A percentile compares a stretch with the other conserved stretches of the same genome.
These are phyloP conservation scores for Aquilaria sinensis DNA, from an alignment of 345 rosid genomes.

Conservation along the genomic window DNA sequence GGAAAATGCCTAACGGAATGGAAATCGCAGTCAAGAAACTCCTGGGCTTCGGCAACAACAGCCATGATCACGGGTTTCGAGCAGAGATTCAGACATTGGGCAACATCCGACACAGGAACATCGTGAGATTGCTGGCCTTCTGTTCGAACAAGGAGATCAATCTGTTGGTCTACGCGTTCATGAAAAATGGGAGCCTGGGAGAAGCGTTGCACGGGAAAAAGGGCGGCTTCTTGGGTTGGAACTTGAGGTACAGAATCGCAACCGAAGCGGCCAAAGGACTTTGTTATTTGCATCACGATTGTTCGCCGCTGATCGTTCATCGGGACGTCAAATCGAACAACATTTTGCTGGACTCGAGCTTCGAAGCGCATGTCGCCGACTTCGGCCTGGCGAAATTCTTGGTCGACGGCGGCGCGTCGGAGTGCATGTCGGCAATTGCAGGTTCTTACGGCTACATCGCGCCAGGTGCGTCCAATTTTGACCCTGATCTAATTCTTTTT, in stretches of 20 bases:
- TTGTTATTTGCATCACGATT: conserved; percentile 72
- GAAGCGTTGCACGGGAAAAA: conserved; percentile 59
- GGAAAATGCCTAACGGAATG: conserved; percentile 46
- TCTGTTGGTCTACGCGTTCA: conserved; percentile 61
- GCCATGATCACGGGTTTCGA: conserved; percentile 52
- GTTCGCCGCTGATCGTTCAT: conserved; percentile 59
- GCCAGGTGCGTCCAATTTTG: conserved; percentile 37
- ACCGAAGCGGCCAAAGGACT: conserved; percentile 71
- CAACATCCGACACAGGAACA: conserved; percentile 62
- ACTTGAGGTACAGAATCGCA: conserved; percentile 51
- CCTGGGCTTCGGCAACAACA: conserved; percentile 33
- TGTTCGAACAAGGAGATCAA: conserved; percentile 59
- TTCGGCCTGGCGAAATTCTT: conserved; percentile 73
- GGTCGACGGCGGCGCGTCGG: conserved; percentile 41
- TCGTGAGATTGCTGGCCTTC: conserved; percentile 58
- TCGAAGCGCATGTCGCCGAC: conserved; percentile 73
- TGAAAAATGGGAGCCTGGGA: conserved; percentile 67
- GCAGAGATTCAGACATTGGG: conserved; percentile 69
- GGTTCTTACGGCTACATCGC: conserved; percentile 80
- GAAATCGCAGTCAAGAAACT: conserved; percentile 66
- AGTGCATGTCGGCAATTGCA: conserved; percentile 74
- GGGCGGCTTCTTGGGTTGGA: conserved; percentile 50
- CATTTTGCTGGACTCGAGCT: conserved; percentile 50
- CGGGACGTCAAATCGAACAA: conserved; percentile 77
- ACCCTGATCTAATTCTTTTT: neutral